These are phyloP conservation scores for Saccharomycopsis hybrid DNA, from an alignment of 1,139 yeast genomes.

Conservation along the genomic window DNA sequence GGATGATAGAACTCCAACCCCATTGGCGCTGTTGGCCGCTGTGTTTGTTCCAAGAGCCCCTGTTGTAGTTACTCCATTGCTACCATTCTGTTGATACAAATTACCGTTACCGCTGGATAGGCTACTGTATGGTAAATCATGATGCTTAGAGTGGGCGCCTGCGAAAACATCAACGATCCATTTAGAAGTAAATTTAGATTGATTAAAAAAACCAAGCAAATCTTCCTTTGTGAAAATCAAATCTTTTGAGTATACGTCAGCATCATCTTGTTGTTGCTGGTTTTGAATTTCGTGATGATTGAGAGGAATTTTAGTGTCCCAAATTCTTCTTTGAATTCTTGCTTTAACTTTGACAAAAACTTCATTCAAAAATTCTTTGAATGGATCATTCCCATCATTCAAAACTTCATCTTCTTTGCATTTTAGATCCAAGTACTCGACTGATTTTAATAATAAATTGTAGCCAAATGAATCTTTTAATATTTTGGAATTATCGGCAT, in stretches of 20 bases:
- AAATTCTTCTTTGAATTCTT: slow-evolving; percentile 1
- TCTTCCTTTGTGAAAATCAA: slow-evolving; percentile 4
- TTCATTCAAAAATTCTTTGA: not conserved
- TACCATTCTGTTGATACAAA: too few species aligned
- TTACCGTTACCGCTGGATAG: not conserved
- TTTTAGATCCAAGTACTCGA: slow-evolving; percentile 6
- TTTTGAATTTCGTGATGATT: not conserved
- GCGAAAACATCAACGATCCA: slow-evolving; percentile 15
- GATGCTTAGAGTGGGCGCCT: not conserved
- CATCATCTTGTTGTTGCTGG: not conserved
- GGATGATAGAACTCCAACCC: too few species aligned
- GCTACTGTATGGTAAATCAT: too few species aligned
- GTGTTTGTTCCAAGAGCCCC: not conserved
- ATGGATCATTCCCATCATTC: not conserved
- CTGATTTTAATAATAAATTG: slow-evolving; percentile 2
- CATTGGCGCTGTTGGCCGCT: not conserved
- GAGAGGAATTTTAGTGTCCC: slow-evolving; percentile 11
- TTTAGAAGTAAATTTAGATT: slow-evolving; percentile 6
- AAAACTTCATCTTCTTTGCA: not conserved
- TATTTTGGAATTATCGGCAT: too few species aligned
- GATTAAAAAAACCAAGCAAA: slow-evolving; percentile 6
- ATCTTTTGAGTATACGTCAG: not conserved
- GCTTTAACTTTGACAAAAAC: slow-evolving; percentile 1
- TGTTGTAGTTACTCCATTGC: not conserved
- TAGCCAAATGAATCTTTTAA: slow-evolving; percentile 11